Conservation (phyloP, 306 rosid species). For the Begonia loranthoides region DNA sequence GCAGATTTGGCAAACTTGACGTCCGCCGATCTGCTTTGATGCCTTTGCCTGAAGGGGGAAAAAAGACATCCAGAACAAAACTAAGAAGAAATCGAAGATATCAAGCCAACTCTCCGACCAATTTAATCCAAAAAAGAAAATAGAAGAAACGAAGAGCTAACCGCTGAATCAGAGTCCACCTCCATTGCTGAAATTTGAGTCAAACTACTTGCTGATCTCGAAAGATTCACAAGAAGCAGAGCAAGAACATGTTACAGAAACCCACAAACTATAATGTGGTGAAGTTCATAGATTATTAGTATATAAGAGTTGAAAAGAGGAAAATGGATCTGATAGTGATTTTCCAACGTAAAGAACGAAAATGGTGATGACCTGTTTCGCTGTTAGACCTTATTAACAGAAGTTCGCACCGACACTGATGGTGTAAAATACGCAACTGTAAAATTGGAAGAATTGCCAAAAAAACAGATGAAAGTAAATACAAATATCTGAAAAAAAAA, state of each 20-base stretch:
- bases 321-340: no score
- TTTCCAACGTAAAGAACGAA: no score
- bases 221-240: background rate
- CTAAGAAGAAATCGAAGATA: background rate
- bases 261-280: no score
- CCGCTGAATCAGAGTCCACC: constrained; percentile 9
- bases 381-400: no score
- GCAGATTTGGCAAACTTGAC: constrained; percentile 89
- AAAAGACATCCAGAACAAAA: background rate
- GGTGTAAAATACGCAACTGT: no score
- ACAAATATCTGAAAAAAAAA: background rate
- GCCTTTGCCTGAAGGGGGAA: constrained; percentile 2
- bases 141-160: background rate
- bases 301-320: no score
- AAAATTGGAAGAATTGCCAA: no score
- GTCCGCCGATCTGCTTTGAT: constrained; percentile 17
- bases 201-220: background rate
- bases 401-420: no score
- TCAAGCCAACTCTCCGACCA: background rate
- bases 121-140: background rate
- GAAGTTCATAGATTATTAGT: no score
- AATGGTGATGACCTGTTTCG: no score
- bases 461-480: background rate
- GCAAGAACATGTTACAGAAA: background rate
- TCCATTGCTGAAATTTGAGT: constrained; percentile 5